phyloP scores from a whole-genome alignment of 78 protist genomes.

The Monosiga brevicollis region DNA sequence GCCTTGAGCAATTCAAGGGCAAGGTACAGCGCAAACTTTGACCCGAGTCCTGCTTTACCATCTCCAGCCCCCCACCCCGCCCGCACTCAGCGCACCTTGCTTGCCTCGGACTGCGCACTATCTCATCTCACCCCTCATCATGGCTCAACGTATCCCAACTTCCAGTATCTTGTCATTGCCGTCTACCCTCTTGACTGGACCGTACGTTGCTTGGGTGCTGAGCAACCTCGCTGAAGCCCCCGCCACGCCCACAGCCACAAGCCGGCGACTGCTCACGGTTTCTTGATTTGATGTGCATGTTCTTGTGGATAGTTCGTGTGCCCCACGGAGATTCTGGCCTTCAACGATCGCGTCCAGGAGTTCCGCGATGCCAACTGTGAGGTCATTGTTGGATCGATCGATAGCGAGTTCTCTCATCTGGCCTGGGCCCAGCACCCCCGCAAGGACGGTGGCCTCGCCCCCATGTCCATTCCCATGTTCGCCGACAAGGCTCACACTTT shows the following conservation, averaged over 20 bases:
- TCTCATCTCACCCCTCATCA: too few relatives aligned
- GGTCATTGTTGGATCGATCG: slow-evolving; percentile 62
- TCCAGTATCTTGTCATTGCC: background rate
- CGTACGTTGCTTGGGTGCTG: too few relatives aligned
- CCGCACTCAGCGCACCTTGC: background rate
- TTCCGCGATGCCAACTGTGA: slow-evolving; percentile 59
- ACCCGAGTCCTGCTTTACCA: background rate
- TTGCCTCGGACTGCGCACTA: background rate
- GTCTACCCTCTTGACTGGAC: slow-evolving; percentile 51
- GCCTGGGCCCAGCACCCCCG: slow-evolving; percentile 88
- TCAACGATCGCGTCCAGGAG: slow-evolving; percentile 72
- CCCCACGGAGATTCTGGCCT: slow-evolving; percentile 89
- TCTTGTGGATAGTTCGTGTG: slow-evolving; percentile 62
- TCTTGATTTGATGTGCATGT: background rate
- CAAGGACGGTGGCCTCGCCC: slow-evolving; percentile 80
- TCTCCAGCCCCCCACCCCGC: background rate
- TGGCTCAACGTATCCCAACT: too few relatives aligned
- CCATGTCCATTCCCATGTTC: slow-evolving; percentile 71
- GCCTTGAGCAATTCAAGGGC: slow-evolving; percentile 16
- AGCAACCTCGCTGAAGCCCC: background rate
- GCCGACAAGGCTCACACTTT: slow-evolving; percentile 64
- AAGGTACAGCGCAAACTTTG: background rate
- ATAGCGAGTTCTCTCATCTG: slow-evolving; percentile 75
- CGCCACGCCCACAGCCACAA: background rate
- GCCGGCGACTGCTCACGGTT: too few relatives aligned